phyloP scores from a whole-genome alignment of 495 filamentous ascomycete species.

The Chaetomidium leptoderma region DNA sequence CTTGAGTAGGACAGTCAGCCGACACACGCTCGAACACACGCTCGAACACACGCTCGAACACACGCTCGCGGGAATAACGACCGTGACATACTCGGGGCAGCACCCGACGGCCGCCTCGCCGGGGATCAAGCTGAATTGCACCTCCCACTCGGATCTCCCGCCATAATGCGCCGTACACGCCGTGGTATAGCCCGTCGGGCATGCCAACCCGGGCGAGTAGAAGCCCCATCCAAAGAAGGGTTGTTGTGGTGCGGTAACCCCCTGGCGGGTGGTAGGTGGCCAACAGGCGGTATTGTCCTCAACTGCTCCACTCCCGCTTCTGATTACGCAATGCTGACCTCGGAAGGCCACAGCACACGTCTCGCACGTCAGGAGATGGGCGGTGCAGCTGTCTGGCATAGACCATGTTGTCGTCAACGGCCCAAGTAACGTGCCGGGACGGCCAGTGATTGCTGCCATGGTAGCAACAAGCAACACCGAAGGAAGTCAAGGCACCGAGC shows the following conservation, averaged over 20 bases:
- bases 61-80: too few species aligned
- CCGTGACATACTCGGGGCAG: slow-evolving; percentile 24
- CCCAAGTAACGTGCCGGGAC: slow-evolving; percentile 29
- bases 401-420: slow-evolving; percentile 21
- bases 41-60: neutral
- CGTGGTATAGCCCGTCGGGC: slow-evolving; percentile 26
- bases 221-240: slow-evolving; percentile 23
- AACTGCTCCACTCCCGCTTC: neutral
- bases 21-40: neutral
- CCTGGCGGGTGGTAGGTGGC: slow-evolving; percentile 14
- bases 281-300: slow-evolving; percentile 21
- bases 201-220: slow-evolving; percentile 25
- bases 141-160: slow-evolving; percentile 14
- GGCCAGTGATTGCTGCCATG: neutral
- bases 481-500: too few species aligned
- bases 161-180: slow-evolving; percentile 17
- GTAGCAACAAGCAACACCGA: too few species aligned
- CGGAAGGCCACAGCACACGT: neutral
- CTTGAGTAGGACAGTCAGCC: neutral
- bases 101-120: slow-evolving; percentile 26
- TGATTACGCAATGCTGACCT: neutral
- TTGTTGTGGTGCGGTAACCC: neutral
- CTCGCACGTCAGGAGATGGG: neutral
- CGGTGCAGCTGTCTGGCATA: slow-evolving; percentile 9
- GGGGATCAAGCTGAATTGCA: slow-evolving; percentile 16